Evolutionary conservation across 495 filamentous ascomycete genomes (phyloP), one percentile per base, ranked within the genome.

Genomic region (Trichoderma reesei): DNA sequence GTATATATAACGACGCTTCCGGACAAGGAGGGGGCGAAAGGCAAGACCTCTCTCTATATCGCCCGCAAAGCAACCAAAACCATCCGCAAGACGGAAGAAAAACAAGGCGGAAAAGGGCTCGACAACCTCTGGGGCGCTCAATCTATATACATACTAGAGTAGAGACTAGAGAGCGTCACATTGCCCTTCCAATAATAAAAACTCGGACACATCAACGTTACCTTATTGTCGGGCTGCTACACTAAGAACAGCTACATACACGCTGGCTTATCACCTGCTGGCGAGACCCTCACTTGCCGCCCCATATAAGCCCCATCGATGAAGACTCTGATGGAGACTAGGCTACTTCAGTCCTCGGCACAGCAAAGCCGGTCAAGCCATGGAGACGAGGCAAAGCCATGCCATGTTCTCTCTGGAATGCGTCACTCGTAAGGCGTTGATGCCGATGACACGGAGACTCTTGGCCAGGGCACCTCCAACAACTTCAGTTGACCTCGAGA

Each of bases 161-260:
- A n/a, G n/a, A n/a, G n/a, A n/a, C n/a, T n/a, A n/a, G n/a, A n/a
- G n/a, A n/a, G n/a, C 20, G 51, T 33, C 51, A 18, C 3, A 14
- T 14, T 31, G 51, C 20, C 51, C 9, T 56, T 56, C n/a, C 51
- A 56, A 33, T n/a, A n/a, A n/a, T n/a, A n/a, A n/a, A n/a, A n/a
- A 31, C 51, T 56, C 51, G 51, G n/a, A 31, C 51, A 56, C 51
- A 56, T 56, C 51, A 56, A 56, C 51, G 51, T 56, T 56, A 56
- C 51, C 34, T n/a, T n/a, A n/a, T n/a, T n/a, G n/a, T n/a, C n/a
- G n/a, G n/a, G 34, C 31, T 56, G 51, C 51, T 56, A 56, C 51
- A 56, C 51, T 56, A 56, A 20, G 7, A 8, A 10, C 31, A 26
- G 11, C 51, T 26, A 34, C n/a, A n/a, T n/a, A n/a, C n/a, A n/a